Base-by-base conservation (phyloP, 2,329 filamentous ascomycete species). In the Cladosporium sp. region DNA sequence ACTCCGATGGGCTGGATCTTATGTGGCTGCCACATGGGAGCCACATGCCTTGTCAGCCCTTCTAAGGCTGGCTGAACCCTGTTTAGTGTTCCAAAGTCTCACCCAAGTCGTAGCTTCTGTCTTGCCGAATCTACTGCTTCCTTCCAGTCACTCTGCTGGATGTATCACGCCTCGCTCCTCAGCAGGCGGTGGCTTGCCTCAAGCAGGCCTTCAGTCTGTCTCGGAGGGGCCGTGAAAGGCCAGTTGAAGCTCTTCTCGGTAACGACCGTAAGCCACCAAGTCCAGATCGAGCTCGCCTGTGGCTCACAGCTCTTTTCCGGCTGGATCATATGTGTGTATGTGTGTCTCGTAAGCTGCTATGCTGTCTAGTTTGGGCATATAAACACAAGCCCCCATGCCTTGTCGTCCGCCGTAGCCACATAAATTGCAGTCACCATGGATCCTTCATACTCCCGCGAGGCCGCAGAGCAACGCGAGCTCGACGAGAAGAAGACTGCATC, bases 381-480 rank as follows among this genome's bases (percentile, higher is more conserved):
- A 54, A 54, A 3, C 18, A 32, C 51, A 3, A 13, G 28, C 26
- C 18, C 30, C 14, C 26, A 10, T 18, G 7, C 16, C 26, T 13
- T 21, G 26, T 32, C 18, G 7, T 28, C 6, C 11, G 16, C 28
- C 18, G 10, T 11, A 2, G 7, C 51, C 26, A 13, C 5, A 54
- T 53, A 26, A 21, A 57, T 57, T n/a, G 28, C 13, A 8, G 11
- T 36, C 39, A 61, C 10, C 28, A 61, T 61, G 58, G 58, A 61
- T 51, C 5, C 28, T 36, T 34, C 48, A 11, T 49, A 48, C 23
- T 11, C 26, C 4, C 58, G 58, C 8, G 58, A 61, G 11, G 39
- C 58, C 13, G 58, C 46, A 34, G 58, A 61, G 28, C 58, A 51
- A 23, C 58, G 48, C 32, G 58, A 61, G n/a, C 23, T 61, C 25